These are phyloP conservation scores for Nemania bipapillata DNA, from an alignment of 2,329 filamentous ascomycete genomes.

Conservation along the genomic window DNA sequence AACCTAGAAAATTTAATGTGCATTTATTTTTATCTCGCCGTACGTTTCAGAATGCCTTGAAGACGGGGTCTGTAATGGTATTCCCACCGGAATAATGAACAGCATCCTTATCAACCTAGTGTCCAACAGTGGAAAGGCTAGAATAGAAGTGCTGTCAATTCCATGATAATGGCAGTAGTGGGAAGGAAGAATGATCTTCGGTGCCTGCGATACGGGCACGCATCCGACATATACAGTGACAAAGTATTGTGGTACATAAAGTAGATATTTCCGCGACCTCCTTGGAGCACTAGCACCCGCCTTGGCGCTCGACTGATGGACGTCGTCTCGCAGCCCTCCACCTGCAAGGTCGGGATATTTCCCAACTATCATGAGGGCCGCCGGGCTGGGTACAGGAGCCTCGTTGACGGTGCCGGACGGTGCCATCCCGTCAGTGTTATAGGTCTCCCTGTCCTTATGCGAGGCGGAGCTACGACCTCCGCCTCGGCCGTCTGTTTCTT, in stretches of 20 bases:
- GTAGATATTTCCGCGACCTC: not conserved
- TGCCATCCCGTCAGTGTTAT: slow-evolving; percentile 25
- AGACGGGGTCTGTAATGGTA: not conserved
- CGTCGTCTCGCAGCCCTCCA: not conserved
- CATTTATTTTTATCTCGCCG: not conserved
- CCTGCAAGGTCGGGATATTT: not conserved
- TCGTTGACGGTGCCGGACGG: slow-evolving; percentile 10
- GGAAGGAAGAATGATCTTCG: not conserved
- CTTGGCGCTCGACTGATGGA: slow-evolving; percentile 7
- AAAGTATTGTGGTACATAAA: not conserved
- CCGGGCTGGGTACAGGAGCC: slow-evolving; percentile 15
- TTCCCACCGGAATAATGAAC: not conserved
- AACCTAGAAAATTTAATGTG: not conserved
- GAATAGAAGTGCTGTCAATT: not conserved
- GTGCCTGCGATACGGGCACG: not conserved
- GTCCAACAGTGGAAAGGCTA: not conserved
- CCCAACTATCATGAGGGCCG: not conserved
- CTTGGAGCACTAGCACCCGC: slow-evolving; percentile 19
- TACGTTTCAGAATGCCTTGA: not conserved
- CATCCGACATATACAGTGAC: not conserved
- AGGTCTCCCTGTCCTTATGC: slow-evolving; percentile 39
- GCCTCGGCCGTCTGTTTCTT: slow-evolving; percentile 19
- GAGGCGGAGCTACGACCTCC: slow-evolving; percentile 47
- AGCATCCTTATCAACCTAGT: no score
- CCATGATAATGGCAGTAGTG: not conserved